These are phyloP conservation scores for Dioscorea cayenensis DNA, from an alignment of 116 monocot genomes.

Conservation along the genomic window DNA sequence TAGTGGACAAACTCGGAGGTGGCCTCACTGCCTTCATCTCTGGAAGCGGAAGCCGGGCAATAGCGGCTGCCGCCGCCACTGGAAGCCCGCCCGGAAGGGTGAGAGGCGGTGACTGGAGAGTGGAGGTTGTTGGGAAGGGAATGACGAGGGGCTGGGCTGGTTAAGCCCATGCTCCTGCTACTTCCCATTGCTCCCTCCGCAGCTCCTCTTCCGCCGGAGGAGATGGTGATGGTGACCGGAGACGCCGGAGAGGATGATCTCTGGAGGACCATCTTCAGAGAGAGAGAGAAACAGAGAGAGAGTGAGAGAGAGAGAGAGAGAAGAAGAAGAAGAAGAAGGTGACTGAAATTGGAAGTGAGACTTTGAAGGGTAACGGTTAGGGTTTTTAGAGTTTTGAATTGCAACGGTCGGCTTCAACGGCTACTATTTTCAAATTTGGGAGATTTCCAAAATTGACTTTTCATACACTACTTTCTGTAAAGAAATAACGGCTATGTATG, in stretches of 20 bases:
- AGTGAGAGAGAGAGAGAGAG: not conserved
- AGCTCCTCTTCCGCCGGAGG: conserved; percentile 26
- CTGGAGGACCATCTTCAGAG: conserved; percentile 26
- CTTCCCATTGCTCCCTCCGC: not conserved
- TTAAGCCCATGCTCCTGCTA: conserved; percentile 39
- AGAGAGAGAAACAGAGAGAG: not conserved
- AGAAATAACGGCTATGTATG: too few relatives aligned
- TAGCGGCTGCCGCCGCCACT: conserved; percentile 36
- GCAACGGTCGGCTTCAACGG: not conserved
- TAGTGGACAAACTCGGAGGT: conserved; percentile 64
- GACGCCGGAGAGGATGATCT: conserved; percentile 45
- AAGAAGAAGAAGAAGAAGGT: too few relatives aligned
- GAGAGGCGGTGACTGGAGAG: conserved; percentile 16
- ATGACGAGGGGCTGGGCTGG: conserved; percentile 51
- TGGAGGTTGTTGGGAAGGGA: conserved; percentile 24
- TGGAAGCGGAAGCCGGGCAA: conserved; percentile 30
- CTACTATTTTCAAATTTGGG: not conserved
- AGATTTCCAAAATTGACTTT: too few relatives aligned
- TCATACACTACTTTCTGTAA: too few relatives aligned
- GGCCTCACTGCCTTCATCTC: conserved; percentile 17
- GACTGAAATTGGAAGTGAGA: not conserved
- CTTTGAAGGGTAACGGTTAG: not conserved
- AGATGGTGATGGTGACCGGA: conserved; percentile 68
- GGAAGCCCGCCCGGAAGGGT: conserved; percentile 7
- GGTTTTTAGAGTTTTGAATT: not conserved